phyloP scores from a whole-genome alignment of 768 basidiomycete genomes.

The Leccinum rimulosum region DNA sequence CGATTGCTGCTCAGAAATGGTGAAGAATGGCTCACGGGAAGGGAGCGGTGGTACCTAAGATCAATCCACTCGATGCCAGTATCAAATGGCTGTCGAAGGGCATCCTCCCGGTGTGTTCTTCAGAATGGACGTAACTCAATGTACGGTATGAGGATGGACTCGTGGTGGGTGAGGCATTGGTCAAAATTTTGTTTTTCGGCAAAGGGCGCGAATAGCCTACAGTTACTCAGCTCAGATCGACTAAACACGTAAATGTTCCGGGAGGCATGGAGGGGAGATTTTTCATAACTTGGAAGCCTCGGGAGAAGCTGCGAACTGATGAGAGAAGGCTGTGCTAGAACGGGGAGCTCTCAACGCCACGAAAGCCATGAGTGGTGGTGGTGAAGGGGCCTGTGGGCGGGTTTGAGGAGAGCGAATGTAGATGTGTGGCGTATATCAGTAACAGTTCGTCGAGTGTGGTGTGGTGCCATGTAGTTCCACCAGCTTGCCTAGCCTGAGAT shows the following conservation, averaged over 20 bases:
- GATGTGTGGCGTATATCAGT: too few species aligned
- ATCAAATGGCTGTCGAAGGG: slow-evolving; percentile 3
- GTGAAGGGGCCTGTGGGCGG: too few species aligned
- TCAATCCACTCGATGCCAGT: too few species aligned
- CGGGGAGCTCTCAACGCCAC: slow-evolving; percentile 5
- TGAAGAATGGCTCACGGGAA: too few species aligned
- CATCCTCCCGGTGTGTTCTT: slow-evolving; percentile 45
- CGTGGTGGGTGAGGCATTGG: slow-evolving; percentile 6
- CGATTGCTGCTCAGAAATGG: too few species aligned
- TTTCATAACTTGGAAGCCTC: slow-evolving; percentile 47
- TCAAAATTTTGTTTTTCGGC: slow-evolving; percentile 5
- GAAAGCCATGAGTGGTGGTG: too few species aligned
- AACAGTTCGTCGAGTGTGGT: too few species aligned
- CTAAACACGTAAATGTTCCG: slow-evolving; percentile 15
- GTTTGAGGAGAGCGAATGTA: too few species aligned
- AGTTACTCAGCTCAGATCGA: slow-evolving; percentile 7
- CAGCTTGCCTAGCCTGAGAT: slow-evolving; percentile 50
- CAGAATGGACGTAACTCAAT: slow-evolving; percentile 24
- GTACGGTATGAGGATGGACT: slow-evolving; percentile 13
- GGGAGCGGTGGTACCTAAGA: too few species aligned
- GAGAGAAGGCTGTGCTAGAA: slow-evolving; percentile 11
- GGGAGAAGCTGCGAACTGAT: slow-evolving; percentile 6
- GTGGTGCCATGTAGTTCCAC: slow-evolving; percentile 27
- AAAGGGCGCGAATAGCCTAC: background rate
- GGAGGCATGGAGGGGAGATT: slow-evolving; percentile 17